Evolutionary conservation across 2,329 filamentous ascomycete species (phyloP).

Genomic region (Magnaporthiopsis rhizophila): DNA sequence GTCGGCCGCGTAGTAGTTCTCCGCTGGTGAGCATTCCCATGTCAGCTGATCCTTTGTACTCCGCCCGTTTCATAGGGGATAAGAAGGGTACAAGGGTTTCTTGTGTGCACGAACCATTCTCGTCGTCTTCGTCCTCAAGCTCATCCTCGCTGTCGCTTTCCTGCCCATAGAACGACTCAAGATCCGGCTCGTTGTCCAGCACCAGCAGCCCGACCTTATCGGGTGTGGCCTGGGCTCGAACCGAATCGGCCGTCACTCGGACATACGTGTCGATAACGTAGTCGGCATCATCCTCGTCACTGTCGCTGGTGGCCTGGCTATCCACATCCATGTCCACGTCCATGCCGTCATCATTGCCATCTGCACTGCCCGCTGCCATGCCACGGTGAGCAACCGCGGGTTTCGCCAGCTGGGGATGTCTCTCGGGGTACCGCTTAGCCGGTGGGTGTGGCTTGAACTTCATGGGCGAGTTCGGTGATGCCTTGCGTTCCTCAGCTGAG

Average conservation of each 20-base stretch:
- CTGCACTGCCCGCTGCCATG: neutral
- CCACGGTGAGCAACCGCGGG: conserved; percentile 9
- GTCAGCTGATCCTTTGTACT: neutral
- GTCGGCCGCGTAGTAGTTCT: conserved; percentile 71
- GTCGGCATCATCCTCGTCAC: conserved; percentile 40
- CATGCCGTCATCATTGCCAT: conserved; percentile 16
- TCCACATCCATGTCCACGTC: conserved; percentile 28
- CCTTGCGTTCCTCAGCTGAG: neutral
- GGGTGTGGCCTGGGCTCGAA: conserved; percentile 29
- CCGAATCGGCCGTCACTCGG: conserved; percentile 40
- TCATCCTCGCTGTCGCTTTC: conserved; percentile 57
- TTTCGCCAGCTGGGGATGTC: conserved; percentile 22
- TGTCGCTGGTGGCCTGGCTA: conserved; percentile 35
- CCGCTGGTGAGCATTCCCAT: conserved; percentile 37
- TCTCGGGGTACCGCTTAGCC: conserved; percentile 44
- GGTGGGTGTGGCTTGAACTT: conserved; percentile 50
- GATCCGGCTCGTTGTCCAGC: conserved; percentile 50
- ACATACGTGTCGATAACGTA: conserved; percentile 60
- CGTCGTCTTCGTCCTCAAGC: conserved; percentile 54
- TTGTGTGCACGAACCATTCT: conserved; percentile 41
- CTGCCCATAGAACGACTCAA: conserved; percentile 51
- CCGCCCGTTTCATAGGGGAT: neutral
- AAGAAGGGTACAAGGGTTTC: conserved; percentile 13
- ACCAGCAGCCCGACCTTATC: conserved; percentile 49
- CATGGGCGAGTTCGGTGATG: conserved; percentile 11